Base-by-base conservation (phyloP, 495 filamentous ascomycete species). In the Antarctomyces pellizariae region DNA sequence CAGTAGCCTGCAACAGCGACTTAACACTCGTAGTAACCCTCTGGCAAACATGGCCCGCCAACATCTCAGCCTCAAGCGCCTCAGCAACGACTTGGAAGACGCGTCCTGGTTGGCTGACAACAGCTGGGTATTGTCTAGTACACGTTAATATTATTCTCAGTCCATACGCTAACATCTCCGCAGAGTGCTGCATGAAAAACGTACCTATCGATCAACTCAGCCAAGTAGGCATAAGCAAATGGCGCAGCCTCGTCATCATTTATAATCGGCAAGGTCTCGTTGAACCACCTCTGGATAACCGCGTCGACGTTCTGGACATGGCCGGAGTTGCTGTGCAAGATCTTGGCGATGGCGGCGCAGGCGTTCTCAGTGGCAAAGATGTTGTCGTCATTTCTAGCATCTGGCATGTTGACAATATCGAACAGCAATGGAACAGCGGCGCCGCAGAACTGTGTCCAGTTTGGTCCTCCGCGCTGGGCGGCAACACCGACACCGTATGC, bases 311-410 rank as follows among this genome's bases (percentile, higher is more conserved):
- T 71, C 21, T 49, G 51, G 12, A 97, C 66, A 47, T 74, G 76
- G 32, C 56, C 57, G 2, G 62, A 43, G 49, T 92, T 92, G 56
- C 64, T 90, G 39, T 86, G 80, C 35, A 99, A 52, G 24, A 95
- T 75, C 64, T 95, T 95, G 15, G 89, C 86, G 45, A 99, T 89
- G 43, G 75, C 78, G 17, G 89, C 84, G 34, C 80, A 90, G 4
- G 89, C 86, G 45, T 99, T 99, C 50, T 99, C 89, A 5, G 79
- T 95, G 0, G 89, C 89, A 52, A 84, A 99, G 1, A 93, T 75
- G 41, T 93, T 77, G 41, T 99, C 89, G 31, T 95, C 89, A 13
- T 64, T 66, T 31, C 86, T 66, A 3, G 83, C 75, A 36, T 82
- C 66, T 0, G 71, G 67, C 28, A 77, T 58, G 41, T 73, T 71